These are phyloP conservation scores for Ceratobasidium sp. DNA, from an alignment of 1,284 basidiomycete genomes.

Conservation along the genomic window DNA sequence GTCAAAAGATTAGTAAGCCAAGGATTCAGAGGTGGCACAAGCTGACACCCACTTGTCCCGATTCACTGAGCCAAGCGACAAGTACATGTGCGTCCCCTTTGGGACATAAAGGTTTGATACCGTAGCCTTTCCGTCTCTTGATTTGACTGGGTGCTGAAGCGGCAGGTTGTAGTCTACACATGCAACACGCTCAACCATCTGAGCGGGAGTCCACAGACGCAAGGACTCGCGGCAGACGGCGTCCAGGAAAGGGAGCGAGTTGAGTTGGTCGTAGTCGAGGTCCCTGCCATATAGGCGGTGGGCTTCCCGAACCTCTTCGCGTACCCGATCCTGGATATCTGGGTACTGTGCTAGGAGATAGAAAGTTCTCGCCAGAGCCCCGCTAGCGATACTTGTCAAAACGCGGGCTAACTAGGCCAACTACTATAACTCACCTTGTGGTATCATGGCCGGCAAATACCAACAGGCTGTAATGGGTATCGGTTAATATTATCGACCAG, in stretches of 20 bases:
- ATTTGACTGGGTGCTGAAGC: neutral
- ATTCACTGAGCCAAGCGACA: neutral
- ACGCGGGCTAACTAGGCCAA: no score
- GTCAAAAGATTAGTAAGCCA: neutral
- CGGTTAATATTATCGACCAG: neutral
- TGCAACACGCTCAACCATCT: neutral
- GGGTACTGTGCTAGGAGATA: neutral
- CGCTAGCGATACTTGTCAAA: neutral
- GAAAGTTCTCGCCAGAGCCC: neutral
- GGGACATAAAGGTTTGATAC: neutral
- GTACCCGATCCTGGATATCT: neutral
- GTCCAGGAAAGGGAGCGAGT: neutral
- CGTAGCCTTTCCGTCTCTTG: neutral
- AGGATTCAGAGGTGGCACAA: neutral
- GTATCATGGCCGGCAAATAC: constrained; percentile 5
- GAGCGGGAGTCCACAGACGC: neutral
- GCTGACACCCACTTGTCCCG: constrained; percentile 6
- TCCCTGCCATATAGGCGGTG: neutral
- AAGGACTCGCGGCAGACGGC: constrained; percentile 2
- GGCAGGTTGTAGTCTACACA: neutral
- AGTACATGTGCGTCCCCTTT: neutral
- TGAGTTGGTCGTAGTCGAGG: constrained; percentile 11
- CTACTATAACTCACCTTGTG: neutral
- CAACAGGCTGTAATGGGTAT: neutral
- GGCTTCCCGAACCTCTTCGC: neutral